Conservation (phyloP, 352 stramenopile genomes). For the Phytopythium vexans region DNA sequence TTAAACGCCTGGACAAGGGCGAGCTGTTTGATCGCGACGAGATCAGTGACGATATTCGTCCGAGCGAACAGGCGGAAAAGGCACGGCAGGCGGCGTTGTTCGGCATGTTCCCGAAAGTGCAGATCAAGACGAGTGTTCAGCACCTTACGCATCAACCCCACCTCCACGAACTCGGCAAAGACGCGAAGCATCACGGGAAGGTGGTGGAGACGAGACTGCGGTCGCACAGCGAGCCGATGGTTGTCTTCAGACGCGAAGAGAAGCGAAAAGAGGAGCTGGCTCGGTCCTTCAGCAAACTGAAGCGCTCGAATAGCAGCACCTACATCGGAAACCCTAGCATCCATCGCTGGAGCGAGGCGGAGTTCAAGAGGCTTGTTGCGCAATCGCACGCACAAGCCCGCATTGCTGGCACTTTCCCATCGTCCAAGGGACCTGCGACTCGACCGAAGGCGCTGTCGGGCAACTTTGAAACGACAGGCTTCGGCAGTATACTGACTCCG, state of each 20-base stretch:
- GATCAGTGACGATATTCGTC: slow-evolving; percentile 62
- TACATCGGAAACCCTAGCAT: slow-evolving; percentile 68
- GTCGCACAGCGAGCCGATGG: slow-evolving; percentile 59
- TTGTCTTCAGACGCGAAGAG: slow-evolving; percentile 31
- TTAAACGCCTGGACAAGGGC: slow-evolving; percentile 57
- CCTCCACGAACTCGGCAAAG: slow-evolving; percentile 43
- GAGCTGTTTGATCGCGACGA: slow-evolving; percentile 81
- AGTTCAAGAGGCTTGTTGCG: slow-evolving; percentile 73
- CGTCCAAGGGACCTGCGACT: slow-evolving; percentile 10
- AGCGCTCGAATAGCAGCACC: slow-evolving; percentile 64
- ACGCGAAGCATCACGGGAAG: slow-evolving; percentile 30
- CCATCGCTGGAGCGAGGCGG: slow-evolving; percentile 64
- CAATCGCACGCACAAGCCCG: slow-evolving; percentile 57
- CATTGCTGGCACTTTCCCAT: slow-evolving; percentile 33
- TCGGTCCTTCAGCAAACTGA: slow-evolving; percentile 44
- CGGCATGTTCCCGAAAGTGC: slow-evolving; percentile 84
- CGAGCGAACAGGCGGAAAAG: slow-evolving; percentile 57
- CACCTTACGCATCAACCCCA: slow-evolving; percentile 71
- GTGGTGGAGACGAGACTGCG: slow-evolving; percentile 29
- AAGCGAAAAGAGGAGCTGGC: slow-evolving; percentile 19
- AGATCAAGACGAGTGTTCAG: slow-evolving; percentile 79
- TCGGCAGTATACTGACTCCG: slow-evolving; percentile 39
- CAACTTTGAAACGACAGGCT: slow-evolving; percentile 57
- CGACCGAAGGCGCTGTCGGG: slow-evolving; percentile 57
- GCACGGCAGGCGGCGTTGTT: slow-evolving; percentile 49